Evolutionary conservation across 805 yeast genomes (phyloP).

Genomic region (Candida montana): DNA sequence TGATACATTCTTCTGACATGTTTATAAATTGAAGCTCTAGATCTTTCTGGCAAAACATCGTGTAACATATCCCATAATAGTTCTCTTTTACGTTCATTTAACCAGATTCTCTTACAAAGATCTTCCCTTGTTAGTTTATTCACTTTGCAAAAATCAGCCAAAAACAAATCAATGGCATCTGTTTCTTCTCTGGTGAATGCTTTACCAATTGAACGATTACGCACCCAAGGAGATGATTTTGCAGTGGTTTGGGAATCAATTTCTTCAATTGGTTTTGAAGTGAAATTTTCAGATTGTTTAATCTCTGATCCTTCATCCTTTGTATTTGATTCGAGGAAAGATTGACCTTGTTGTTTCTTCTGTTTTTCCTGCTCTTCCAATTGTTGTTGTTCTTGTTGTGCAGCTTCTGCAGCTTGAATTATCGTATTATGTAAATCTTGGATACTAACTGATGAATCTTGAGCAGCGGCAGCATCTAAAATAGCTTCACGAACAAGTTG

Average conservation of each 20-base stretch:
- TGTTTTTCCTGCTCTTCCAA: slow-evolving; percentile 3
- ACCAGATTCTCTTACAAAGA: slow-evolving; percentile 83
- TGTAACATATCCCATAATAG: slow-evolving; percentile 84
- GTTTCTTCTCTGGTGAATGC: slow-evolving; percentile 61
- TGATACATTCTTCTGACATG: slow-evolving; percentile 90
- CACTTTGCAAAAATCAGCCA: slow-evolving; percentile 60
- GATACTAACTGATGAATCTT: slow-evolving; percentile 33
- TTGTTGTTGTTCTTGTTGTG: slow-evolving; percentile 15
- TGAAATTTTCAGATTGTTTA: too few species aligned
- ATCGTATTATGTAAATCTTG: slow-evolving; percentile 24
- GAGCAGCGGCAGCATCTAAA: slow-evolving; percentile 65
- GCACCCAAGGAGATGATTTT: slow-evolving; percentile 17
- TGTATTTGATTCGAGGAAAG: too few species aligned
- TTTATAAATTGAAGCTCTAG: slow-evolving; percentile 86
- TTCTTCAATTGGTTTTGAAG: too few species aligned
- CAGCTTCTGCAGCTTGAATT: slow-evolving; percentile 21
- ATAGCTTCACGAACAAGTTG: slow-evolving; percentile 67
- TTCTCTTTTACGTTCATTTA: slow-evolving; percentile 78
- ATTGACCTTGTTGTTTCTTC: too few species aligned
- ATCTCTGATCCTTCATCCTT: too few species aligned
- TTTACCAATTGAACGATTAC: slow-evolving; percentile 20
- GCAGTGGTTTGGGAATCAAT: too few species aligned
- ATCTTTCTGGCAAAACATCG: slow-evolving; percentile 74
- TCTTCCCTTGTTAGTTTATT: slow-evolving; percentile 59
- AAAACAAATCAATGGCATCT: slow-evolving; percentile 65